Conservation (phyloP, 345 rosid species). For the Eucalyptus albens region DNA sequence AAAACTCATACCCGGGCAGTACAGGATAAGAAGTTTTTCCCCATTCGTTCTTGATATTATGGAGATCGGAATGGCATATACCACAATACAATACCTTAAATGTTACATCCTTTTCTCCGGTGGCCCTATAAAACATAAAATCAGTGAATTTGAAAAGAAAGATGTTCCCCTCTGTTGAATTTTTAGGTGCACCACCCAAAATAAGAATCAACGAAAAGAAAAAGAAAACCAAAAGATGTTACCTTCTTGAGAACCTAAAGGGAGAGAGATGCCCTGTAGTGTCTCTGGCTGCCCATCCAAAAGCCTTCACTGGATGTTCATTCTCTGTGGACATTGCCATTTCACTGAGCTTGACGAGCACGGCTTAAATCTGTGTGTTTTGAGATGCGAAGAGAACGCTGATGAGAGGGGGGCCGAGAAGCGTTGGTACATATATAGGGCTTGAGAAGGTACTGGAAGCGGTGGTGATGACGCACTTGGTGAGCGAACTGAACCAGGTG, state of each 20-base stretch:
- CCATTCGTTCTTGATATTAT: slow-evolving; percentile 25
- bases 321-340: background rate
- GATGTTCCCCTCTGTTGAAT: background rate
- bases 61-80: slow-evolving; percentile 32
- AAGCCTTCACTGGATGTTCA: background rate
- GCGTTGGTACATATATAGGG: background rate
- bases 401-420: background rate
- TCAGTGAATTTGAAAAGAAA: background rate
- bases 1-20: slow-evolving; percentile 24
- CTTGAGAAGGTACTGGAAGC: background rate
- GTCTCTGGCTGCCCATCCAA: slow-evolving; percentile 10
- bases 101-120: slow-evolving; percentile 14
- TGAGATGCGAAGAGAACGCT: background rate
- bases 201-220: background rate
- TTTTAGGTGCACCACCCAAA: background rate
- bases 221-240: background rate
- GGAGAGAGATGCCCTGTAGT: background rate
- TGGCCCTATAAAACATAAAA: background rate
- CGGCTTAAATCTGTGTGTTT: background rate
- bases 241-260: slow-evolving; percentile 6
- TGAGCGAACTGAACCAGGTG: background rate
- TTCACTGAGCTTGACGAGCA: background rate
- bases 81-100: slow-evolving; percentile 27
- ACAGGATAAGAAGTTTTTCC: slow-evolving; percentile 19
- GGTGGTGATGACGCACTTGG: background rate